Evolutionary conservation across 192 early-diverging fungal species (phyloP).

Genomic region (Coemansia sp.): DNA sequence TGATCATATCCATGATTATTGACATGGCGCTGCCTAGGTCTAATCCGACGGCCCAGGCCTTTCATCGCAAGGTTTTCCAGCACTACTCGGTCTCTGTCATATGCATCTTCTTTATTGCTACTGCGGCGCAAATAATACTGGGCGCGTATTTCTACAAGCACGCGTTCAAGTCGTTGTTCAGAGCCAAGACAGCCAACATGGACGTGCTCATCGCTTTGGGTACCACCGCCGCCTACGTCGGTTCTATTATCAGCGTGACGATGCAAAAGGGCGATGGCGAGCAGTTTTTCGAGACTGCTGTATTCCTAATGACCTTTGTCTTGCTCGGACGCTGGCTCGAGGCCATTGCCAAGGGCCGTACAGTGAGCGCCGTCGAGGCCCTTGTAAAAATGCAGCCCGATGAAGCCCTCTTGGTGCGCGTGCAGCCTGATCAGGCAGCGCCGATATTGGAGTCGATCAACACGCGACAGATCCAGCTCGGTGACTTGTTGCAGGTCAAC

Average conservation of each 20-base stretch:
- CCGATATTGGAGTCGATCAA: constrained; percentile 31
- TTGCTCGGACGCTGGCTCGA: constrained; percentile 91
- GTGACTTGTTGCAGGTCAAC: constrained; percentile 54
- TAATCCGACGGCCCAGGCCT: constrained; percentile 35
- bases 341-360: constrained; percentile 89
- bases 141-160: constrained; percentile 79
- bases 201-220: constrained; percentile 90
- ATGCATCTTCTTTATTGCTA: constrained; percentile 71
- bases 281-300: constrained; percentile 93
- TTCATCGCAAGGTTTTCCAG: constrained; percentile 50
- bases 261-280: constrained; percentile 60
- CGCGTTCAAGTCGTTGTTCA: constrained; percentile 76
- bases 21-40: constrained; percentile 47
- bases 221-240: constrained; percentile 81
- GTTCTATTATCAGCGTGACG: constrained; percentile 70
- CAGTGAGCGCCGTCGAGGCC: constrained; percentile 76
- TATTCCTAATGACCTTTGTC: constrained; percentile 91
- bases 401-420: constrained; percentile 37
- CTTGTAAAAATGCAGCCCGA: constrained; percentile 64
- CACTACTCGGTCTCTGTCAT: constrained; percentile 49
- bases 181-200: constrained; percentile 88
- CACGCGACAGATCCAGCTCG: constrained; percentile 47
- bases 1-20: constrained; percentile 64
- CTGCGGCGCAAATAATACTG: constrained; percentile 87
- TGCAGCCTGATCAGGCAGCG: background rate